Base-by-base conservation (phyloP, 768 basidiomycete genomes). In the Termitomyces sp. region DNA sequence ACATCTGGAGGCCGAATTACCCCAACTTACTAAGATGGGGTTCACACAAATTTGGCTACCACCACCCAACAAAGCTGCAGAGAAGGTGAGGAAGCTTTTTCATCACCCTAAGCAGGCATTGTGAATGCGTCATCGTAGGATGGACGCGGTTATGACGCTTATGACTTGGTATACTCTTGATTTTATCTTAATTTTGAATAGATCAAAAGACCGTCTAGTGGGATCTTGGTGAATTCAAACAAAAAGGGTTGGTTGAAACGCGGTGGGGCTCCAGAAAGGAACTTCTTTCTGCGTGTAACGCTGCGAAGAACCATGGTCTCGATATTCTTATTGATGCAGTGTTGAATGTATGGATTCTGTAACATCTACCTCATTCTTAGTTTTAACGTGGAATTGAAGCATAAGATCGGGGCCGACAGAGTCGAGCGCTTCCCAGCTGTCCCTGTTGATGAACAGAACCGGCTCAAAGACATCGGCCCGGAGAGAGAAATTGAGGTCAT, bases 251-350 rank as follows among this genome's bases (percentile, higher is more conserved):
- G 15, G 70, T 85, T 37, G 71, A 77, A 15, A 96, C 95, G 1
- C 82, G 93, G 61, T 98, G 94, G 94, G 95, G 95, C 29, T 88
- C 89, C 12, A 89, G 86, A 65, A 85, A 91, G 34, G 89, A 96
- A 62, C 82, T 95, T 32, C 68, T 94, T 1, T 67, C 76, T 11
- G 91, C 92, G 29, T 89, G 89, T 68, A 76, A 80, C 61, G 73
- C 76, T n/a, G 94, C 94, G 2, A 82, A 80, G 65, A 75, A 81
- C 62, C 81, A 85, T 65, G 86, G 87, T 5, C 82, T 98, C 17
- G 86, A 89, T 63, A 81, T 94, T 42, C 74, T 93, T 31, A 86
- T 95, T 52, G 94, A 96, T 66, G 93, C 93, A 1, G 92, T 98
- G 4, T 79, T 98, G 61, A 96, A 96, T 73, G 94, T 94, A 64